A percentile compares a stretch with the other conserved stretches of the same genome.
These are phyloP conservation scores for Solanum chiquidenum DNA, from an alignment of 257 asterid species.

Conservation along the genomic window DNA sequence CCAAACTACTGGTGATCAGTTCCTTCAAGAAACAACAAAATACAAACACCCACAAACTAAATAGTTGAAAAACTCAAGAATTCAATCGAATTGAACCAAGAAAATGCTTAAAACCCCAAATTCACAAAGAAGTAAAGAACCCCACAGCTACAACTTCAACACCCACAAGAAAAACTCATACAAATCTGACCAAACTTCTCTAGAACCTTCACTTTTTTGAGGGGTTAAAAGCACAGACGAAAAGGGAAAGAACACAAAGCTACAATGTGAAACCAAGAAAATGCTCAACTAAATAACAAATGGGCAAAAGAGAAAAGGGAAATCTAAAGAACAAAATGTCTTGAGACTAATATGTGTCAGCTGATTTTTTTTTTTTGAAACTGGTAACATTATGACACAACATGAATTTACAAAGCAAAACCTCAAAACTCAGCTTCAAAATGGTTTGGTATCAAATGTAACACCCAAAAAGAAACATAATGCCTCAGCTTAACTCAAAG, in stretches of 20 bases:
- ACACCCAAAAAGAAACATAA: not conserved
- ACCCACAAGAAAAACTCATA: not conserved
- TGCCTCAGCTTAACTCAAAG: not conserved
- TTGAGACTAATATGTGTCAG: not conserved
- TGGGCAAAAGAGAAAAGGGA: not conserved
- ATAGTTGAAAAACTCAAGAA: not conserved
- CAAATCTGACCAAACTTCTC: not conserved
- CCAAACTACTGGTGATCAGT: not conserved
- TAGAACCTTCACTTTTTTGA: not conserved
- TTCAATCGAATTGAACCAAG: not conserved
- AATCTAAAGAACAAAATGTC: not conserved
- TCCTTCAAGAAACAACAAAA: not conserved
- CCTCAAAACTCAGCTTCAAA: not conserved
- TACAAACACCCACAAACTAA: not conserved
- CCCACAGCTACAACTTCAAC: not conserved
- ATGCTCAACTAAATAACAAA: not conserved
- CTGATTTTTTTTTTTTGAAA: not conserved
- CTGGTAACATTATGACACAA: not conserved
- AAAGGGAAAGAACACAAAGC: not conserved
- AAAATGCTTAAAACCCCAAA: not conserved
- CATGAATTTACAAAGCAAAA: not conserved
- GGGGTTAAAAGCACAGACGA: not conserved
- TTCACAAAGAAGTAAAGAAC: not conserved
- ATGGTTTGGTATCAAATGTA: not conserved
- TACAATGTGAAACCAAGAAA: not conserved